Base-by-base conservation (phyloP, 495 filamentous ascomycete species). In the Penicillium atrosanguineum region DNA sequence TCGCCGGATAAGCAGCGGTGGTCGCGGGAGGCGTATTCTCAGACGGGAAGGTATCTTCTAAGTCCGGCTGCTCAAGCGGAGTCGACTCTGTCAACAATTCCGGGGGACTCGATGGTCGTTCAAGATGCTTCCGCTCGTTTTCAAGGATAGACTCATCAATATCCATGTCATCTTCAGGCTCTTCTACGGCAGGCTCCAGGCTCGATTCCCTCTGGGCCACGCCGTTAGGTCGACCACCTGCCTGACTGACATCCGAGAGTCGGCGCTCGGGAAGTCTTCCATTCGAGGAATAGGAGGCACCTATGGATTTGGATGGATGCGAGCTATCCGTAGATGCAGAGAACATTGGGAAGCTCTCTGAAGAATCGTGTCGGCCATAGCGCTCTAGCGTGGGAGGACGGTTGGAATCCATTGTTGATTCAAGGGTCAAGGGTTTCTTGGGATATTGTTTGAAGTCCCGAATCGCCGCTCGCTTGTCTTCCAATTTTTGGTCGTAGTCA, bases 321-420 rank as follows among this genome's bases (percentile, higher is more conserved):
- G 77, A 81, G 44, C 83, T 84, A 16, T 85, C 81, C 12, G 84
- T 83, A 2, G 89, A 91, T 7, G 85, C 80, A n/a, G 86, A 91
- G 65, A 95, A 90, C 75, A 94, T 83, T 29, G 87, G 82, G 57
- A 90, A 90, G 58, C 88, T 91, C 54, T 93, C 90, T 20, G 85
- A 81, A 2, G 90, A 95, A 56, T 91, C 85, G 43, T 87, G 85
- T 19, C 87, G 79, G 20, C 78, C 61, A 18, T 84, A 78, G 0
- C 71, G 68, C 19, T 76, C 65, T 6, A 68, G 61, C 11, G 59
- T 62, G 19, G 73, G 59, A 34, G 71, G 68, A 37, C 73, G 65
- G 16, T 57, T 64, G 6, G 69, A 45, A 19, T 70, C 59, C 25
- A 68, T 54, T 23, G 69, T 58, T 20, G 73, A 61, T 39, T 77